phyloP scores from a whole-genome alignment of 164 flowering plant genomes.

The Umbellularia californica region DNA sequence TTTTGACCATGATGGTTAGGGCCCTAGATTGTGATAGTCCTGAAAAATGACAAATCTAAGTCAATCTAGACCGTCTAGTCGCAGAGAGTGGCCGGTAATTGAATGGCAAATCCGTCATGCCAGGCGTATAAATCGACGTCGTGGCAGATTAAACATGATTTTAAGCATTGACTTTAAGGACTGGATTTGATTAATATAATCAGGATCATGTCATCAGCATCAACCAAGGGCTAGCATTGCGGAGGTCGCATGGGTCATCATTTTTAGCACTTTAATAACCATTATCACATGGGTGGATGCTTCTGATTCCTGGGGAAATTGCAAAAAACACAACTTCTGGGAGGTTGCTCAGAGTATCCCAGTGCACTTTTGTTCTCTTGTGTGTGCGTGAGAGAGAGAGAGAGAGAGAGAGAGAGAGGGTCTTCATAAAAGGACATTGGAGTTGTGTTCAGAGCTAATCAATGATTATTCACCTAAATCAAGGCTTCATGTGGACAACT shows the following conservation, averaged over 20 bases:
- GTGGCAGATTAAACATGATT: conserved; percentile 2
- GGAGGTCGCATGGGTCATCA: neutral
- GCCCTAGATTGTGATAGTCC: no score
- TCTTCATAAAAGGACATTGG: no score
- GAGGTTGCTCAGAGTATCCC: conserved; percentile 28
- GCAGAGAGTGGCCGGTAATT: neutral
- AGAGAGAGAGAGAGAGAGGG: neutral
- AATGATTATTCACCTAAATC: neutral
- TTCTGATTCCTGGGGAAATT: neutral
- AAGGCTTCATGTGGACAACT: no score
- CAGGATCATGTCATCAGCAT: conserved; percentile 10
- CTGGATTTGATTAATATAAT: neutral
- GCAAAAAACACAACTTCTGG: neutral
- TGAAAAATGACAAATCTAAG: neutral
- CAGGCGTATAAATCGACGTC: conserved; percentile 14
- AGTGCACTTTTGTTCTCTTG: conserved; percentile 28
- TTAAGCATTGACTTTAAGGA: neutral
- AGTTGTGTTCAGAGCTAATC: neutral
- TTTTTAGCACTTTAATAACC: conserved; percentile 7
- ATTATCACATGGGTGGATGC: conserved; percentile 21
- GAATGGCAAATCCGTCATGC: conserved; percentile 1
- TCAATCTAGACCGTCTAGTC: neutral
- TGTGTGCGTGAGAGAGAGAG: neutral
- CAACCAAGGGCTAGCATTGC: conserved; percentile 10
- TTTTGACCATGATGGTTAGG: no score